A percentile compares a stretch with the other conserved stretches of the same genome.
Evolutionary conservation across 2,329 filamentous ascomycete species (phyloP).

Genomic region (Calonectria hongkongensis): DNA sequence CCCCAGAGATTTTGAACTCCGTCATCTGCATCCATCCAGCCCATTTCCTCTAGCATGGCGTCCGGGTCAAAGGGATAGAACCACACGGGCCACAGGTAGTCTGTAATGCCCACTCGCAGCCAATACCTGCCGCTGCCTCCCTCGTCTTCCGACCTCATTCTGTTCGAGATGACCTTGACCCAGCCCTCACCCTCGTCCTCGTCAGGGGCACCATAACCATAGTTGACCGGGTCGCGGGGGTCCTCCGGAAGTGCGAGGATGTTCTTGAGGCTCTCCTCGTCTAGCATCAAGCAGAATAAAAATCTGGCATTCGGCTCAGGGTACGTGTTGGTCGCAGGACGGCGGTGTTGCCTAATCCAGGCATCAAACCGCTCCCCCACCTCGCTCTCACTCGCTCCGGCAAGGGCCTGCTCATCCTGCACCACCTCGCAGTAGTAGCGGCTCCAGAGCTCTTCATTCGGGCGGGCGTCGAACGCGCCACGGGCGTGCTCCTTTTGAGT

Average conservation of each 20-base stretch:
- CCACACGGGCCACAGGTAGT: constrained; percentile 42
- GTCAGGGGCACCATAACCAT: constrained; percentile 19
- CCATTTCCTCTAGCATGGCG: constrained; percentile 15
- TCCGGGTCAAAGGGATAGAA: constrained; percentile 31
- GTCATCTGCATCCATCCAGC: constrained; percentile 41
- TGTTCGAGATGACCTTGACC: constrained; percentile 45
- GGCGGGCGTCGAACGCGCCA: constrained; percentile 35
- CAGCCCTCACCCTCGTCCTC: constrained; percentile 33
- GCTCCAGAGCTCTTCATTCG: constrained; percentile 45
- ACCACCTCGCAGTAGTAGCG: constrained; percentile 48
- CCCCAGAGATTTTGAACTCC: constrained; percentile 47
- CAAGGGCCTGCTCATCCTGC: constrained; percentile 43
- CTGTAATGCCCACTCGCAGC: constrained; percentile 41
- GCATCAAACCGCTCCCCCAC: constrained; percentile 45
- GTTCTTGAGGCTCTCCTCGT: constrained; percentile 49
- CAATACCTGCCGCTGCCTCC: constrained; percentile 45
- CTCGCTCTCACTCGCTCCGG: constrained; percentile 39
- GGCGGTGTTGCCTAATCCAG: constrained; percentile 40
- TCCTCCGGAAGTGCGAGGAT: constrained; percentile 49
- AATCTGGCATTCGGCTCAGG: constrained; percentile 42
- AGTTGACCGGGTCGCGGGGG: constrained; percentile 28
- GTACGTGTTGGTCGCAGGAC: constrained; percentile 21
- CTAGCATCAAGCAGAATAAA: constrained; percentile 48
- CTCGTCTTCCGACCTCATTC: constrained; percentile 36
- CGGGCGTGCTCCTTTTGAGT: constrained; percentile 29